These are phyloP conservation scores for Atractiella rhizophila DNA, from an alignment of 768 basidiomycete genomes.

Conservation along the genomic window DNA sequence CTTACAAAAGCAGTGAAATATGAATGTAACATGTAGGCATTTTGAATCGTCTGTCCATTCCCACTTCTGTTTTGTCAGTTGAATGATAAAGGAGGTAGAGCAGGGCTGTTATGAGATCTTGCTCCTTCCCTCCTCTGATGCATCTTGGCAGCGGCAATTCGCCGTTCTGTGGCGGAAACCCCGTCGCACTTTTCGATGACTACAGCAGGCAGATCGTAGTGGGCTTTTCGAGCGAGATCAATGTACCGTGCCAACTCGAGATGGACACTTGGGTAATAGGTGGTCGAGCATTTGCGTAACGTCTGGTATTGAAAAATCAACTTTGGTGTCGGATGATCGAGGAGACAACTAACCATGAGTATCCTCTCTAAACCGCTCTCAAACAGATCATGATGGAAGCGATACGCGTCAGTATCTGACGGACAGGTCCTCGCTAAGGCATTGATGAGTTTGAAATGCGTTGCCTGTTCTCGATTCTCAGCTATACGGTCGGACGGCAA, in stretches of 20 bases:
- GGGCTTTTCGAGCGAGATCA: constrained; percentile 1
- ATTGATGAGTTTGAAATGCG: constrained; percentile 67
- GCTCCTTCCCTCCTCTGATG: too few relatives aligned
- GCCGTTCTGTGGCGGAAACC: too few relatives aligned
- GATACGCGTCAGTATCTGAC: constrained; percentile 47
- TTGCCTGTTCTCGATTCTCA: constrained; percentile 33
- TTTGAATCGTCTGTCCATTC: too few relatives aligned
- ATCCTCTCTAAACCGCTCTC: constrained; percentile 76
- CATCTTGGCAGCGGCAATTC: too few relatives aligned
- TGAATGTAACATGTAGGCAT: too few relatives aligned
- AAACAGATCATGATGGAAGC: constrained; percentile 68
- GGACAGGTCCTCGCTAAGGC: constrained; percentile 39
- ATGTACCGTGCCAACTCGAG: constrained; percentile 80
- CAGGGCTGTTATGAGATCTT: too few relatives aligned
- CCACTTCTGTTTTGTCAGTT: too few relatives aligned
- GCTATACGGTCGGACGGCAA: neutral
- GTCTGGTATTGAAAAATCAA: constrained; percentile 32
- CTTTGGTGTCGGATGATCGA: neutral
- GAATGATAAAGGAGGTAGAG: too few relatives aligned
- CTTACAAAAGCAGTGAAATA: too few relatives aligned
- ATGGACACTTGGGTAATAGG: constrained; percentile 83
- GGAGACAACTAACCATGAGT: constrained; percentile 38
- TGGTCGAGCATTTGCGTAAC: constrained; percentile 74
- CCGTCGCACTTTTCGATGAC: too few relatives aligned
- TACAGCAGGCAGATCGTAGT: constrained; percentile 3